A percentile compares a stretch with the other conserved stretches of the same genome.
Evolutionary conservation across 768 basidiomycete genomes (phyloP).

Genomic region (Sporobolomyces roseus): DNA sequence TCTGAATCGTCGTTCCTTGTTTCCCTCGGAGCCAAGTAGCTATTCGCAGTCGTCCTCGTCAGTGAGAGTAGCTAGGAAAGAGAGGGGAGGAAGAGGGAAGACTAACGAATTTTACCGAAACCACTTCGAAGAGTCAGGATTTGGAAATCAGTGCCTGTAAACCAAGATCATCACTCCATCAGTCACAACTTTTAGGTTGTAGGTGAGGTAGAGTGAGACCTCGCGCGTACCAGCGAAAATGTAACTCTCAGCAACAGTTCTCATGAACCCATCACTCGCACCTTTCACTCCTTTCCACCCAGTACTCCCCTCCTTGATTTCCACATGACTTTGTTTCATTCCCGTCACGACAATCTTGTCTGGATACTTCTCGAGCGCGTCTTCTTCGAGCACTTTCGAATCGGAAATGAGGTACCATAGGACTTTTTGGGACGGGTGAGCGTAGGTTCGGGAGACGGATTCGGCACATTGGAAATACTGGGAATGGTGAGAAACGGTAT

Average conservation of each 20-base stretch:
- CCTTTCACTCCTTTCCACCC: slow-evolving; percentile 1
- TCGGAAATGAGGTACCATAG: slow-evolving; percentile 30
- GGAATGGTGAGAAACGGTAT: slow-evolving; percentile 10
- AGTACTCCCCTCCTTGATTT: slow-evolving; percentile 12
- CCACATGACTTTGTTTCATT: slow-evolving; percentile 20
- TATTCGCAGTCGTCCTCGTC: neutral
- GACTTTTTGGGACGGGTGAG: slow-evolving; percentile 23
- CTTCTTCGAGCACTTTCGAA: slow-evolving; percentile 13
- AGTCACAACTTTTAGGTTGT: neutral
- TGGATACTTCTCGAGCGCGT: slow-evolving; percentile 1
- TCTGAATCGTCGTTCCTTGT: slow-evolving; percentile 18
- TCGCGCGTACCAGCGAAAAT: slow-evolving; percentile 23
- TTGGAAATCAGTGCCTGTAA: slow-evolving; percentile 31
- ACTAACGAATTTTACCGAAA: slow-evolving; percentile 33
- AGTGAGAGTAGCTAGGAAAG: neutral
- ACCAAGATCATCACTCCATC: neutral
- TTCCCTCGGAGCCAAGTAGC: slow-evolving; percentile 33
- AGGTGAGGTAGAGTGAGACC: neutral
- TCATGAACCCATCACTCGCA: slow-evolving; percentile 28
- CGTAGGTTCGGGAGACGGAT: slow-evolving; percentile 13
- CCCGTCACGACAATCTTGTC: slow-evolving; percentile 34
- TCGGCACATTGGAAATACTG: slow-evolving; percentile 34
- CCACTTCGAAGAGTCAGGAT: slow-evolving; percentile 19
- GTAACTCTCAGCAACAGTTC: slow-evolving; percentile 33
- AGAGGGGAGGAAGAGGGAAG: neutral